A percentile compares a stretch with the other conserved stretches of the same genome.
Conservation (phyloP, 1,139 yeast genomes). For the Yamadazyma atmosphaerica region DNA sequence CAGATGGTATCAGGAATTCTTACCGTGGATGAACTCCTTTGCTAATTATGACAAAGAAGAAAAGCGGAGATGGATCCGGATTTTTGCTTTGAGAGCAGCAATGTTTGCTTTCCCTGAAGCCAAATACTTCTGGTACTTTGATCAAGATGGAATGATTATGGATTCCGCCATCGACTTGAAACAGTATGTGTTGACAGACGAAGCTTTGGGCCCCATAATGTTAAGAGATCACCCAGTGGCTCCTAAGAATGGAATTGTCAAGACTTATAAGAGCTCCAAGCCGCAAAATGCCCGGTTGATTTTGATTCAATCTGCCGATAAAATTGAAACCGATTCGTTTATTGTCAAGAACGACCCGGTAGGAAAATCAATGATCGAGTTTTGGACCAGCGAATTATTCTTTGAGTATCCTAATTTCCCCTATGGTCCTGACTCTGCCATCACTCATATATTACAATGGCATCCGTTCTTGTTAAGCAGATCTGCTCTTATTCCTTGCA, state of each 20-base stretch:
- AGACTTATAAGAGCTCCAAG: conserved; percentile 63
- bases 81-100: conserved; percentile 70
- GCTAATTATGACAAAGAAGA: conserved; percentile 34
- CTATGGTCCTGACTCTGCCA: conserved; percentile 60
- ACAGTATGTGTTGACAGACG: conserved; percentile 56
- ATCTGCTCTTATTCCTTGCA: conserved; percentile 68
- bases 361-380: conserved; percentile 68
- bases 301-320: conserved; percentile 63
- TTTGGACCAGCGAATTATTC: conserved; percentile 72
- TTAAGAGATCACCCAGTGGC: conserved; percentile 67
- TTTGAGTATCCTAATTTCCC: conserved; percentile 65
- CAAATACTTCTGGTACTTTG: conserved; percentile 82
- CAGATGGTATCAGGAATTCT: conserved; percentile 81
- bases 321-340: conserved; percentile 68
- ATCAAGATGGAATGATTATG: conserved; percentile 73
- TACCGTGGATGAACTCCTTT: conserved; percentile 53
- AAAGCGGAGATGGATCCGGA: conserved; percentile 57
- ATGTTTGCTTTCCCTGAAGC: conserved; percentile 85
- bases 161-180: conserved; percentile 57
- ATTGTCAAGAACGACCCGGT: conserved; percentile 62
- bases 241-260: conserved; percentile 67
- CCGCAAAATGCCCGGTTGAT: conserved; percentile 57
- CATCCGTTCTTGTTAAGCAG: conserved; percentile 77
- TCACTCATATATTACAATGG: conserved; percentile 90
- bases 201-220: conserved; percentile 57